Base-by-base conservation (phyloP, 352 stramenopile species). In the Globisporangium splendens region DNA sequence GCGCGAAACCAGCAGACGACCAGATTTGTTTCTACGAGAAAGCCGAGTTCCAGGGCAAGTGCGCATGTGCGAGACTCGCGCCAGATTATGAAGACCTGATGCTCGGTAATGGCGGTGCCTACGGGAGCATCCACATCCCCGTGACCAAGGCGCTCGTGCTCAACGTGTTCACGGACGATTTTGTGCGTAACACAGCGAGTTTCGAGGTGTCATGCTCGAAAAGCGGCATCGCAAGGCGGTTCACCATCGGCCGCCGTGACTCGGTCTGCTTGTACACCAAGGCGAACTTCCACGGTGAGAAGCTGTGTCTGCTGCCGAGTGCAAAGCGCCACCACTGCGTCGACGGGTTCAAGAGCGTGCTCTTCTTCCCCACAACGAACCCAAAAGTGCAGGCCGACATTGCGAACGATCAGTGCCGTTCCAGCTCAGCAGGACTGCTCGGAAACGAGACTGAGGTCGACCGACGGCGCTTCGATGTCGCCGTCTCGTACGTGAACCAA, bases 251-350 rank as follows among this genome's bases (percentile, higher is more conserved):
- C n/a, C 49, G 20, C 28, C 59, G 59, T 43, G 51, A 61, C 39
- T 61, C 59, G 33, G 52, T 65, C 35, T 65, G 59, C 17, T 33
- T 65, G 24, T 65, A 65, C 59, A 56, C 51, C 17, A 18, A 65
- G 17, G 43, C 46, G 24, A 65, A 55, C 44, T 65, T 65, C 52
- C 59, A 65, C 59, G 59, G 59, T n/a, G 59, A 65, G 59, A 65
- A 61, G 53, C 51, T 65, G 21, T 65, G 59, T n/a, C 24, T 65
- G 10, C 38, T 41, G 35, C 51, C 59, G 10, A 41, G 53, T 17
- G 12, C 13, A 18, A 54, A 50, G 59, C 59, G 51, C 21, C 53
- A 65, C 52, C 51, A 61, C 33, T 56, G 53, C 44, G 44, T 61
- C 53, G 51, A 61, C 17, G 59, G 59, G 33, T 65, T 65, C 39